Evolutionary conservation across 305 asterid species (phyloP).

Genomic region (Fraxinus floribunda): DNA sequence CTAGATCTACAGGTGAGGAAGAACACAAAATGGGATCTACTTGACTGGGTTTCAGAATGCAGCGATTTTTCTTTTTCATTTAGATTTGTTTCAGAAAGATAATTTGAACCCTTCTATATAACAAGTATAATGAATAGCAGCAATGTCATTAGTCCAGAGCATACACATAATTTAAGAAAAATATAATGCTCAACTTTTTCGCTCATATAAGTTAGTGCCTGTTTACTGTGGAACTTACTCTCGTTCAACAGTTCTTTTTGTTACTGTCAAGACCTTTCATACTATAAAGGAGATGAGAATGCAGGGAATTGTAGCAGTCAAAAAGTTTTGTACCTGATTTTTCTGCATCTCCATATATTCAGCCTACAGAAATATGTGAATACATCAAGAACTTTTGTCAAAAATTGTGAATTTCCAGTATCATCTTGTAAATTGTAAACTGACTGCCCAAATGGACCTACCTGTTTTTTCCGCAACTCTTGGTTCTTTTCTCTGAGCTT

Average conservation of each 20-base stretch:
- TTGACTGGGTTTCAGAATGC: not conserved
- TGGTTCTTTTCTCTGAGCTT: slow-evolving; percentile 67
- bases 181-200: not conserved
- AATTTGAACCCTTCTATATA: not conserved
- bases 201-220: not conserved
- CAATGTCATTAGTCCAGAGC: not conserved
- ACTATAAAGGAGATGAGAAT: not conserved
- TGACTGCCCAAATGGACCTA: slow-evolving; percentile 19
- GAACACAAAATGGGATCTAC: not conserved
- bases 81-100: not conserved
- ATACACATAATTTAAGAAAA: not conserved
- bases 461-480: slow-evolving; percentile 83
- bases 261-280: not conserved
- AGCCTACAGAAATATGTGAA: slow-evolving; percentile 41
- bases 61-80: not conserved
- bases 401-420: slow-evolving; percentile 14
- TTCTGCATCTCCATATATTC: slow-evolving; percentile 72
- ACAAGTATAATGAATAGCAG: not conserved
- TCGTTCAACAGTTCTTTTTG: not conserved
- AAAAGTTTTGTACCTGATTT: slow-evolving; percentile 52
- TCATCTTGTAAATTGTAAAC: not conserved
- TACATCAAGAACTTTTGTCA: slow-evolving; percentile 3
- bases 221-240: not conserved
- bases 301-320: slow-evolving; percentile 14
- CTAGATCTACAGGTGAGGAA: not conserved